Conservation (phyloP, 495 filamentous ascomycete genomes). For the Cairneyella variabilis region DNA sequence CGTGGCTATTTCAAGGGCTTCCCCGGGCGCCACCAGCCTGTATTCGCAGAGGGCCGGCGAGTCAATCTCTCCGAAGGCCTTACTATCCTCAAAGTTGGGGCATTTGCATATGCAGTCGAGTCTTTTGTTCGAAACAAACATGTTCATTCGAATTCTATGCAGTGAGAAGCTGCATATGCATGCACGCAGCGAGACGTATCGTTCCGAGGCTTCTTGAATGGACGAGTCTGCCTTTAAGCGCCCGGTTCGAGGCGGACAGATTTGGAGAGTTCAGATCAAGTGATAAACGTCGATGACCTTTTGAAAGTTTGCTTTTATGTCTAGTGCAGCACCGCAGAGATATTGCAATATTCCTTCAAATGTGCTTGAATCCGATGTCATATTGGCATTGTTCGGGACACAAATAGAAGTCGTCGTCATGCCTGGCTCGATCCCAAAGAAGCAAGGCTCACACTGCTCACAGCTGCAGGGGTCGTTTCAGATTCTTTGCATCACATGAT, state of each 20-base stretch:
- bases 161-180: not conserved
- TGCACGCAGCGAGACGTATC: too few species aligned
- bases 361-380: too few species aligned
- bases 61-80: not conserved
- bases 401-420: too few species aligned
- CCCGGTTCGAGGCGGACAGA: not conserved
- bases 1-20: constrained; percentile 16
- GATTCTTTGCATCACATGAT: too few species aligned
- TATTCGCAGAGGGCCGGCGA: not conserved
- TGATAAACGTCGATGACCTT: too few species aligned
- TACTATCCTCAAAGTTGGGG: not conserved
- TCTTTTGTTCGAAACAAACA: not conserved
- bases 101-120: not conserved
- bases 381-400: too few species aligned
- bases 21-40: not conserved
- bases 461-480: too few species aligned
- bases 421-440: too few species aligned
- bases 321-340: not conserved
- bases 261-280: not conserved
- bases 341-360: not conserved
- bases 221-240: not conserved
- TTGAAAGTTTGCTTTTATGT: not conserved
- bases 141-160: not conserved
- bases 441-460: too few species aligned
- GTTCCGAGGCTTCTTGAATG: not conserved